Base-by-base conservation (phyloP, 805 yeast genomes). In the Starmerella vitae region DNA sequence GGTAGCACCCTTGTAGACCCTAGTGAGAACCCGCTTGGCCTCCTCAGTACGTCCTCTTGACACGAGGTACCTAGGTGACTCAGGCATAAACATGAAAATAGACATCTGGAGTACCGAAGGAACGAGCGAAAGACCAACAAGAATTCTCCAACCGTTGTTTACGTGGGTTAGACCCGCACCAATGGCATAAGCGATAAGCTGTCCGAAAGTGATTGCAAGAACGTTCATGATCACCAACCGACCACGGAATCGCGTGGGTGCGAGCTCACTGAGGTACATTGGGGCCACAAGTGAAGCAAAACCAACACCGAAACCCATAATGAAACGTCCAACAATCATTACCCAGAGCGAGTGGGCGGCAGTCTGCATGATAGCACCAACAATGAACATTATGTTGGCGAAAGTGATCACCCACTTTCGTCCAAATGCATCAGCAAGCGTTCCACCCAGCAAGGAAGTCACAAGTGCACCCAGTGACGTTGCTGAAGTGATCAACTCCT, bases 241-340 rank as follows among this genome's bases (percentile, higher is more conserved):
- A 40, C 97, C 97, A 57, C 98, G 72, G 57, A 82, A 83, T 58
- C 76, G 73, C 13, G 91, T 72, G 21, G 98, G 97, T 3, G 96
- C 94, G 57, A 86, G 71, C 60, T 88, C 98, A 40, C 84, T 68
- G 45, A 88, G 80, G 67, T 85, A 86, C 41, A 88, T 66, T 1
- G 98, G 98, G n/a, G 97, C 84, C 40, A 84, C 78, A 38, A 88
- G 65, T 2, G 96, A 85, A 1, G 96, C 97, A 39, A 82, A 71
- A 50, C 98, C 98, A 20, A 88, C 96, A 51, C 95, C 97, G 60
- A 82, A 81, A 14, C 98, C 98, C 78, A 91, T 81, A 34, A 88
- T 66, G 48, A 91, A 78, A 57, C 97, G 71, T 32, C 97, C 98
- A 12, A 64, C 76, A 46, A 83, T 77, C 97, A 88, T 88, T 33